Conservation (phyloP, 208 protist genomes). For the Tritrichomonas musculus region DNA sequence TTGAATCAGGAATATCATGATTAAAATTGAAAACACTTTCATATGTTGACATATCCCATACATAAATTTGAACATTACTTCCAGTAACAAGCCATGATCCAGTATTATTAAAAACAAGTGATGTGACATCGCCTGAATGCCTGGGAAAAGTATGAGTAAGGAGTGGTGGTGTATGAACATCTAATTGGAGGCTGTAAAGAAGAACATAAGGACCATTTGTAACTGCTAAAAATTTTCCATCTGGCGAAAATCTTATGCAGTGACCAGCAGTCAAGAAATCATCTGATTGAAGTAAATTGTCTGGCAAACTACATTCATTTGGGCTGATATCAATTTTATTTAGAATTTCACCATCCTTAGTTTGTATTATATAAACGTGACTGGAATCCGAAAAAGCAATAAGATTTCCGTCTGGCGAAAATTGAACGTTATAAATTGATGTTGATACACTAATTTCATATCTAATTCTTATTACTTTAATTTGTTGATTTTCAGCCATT, state of each 20-base stretch:
- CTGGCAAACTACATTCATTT: too few relatives aligned
- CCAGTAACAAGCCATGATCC: background rate
- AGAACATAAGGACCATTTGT: background rate
- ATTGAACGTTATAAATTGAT: background rate
- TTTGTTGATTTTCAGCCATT: background rate
- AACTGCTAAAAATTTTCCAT: background rate
- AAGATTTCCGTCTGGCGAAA: background rate
- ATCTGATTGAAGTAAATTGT: too few relatives aligned
- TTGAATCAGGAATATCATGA: background rate
- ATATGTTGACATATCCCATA: background rate
- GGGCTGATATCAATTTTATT: background rate
- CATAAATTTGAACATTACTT: background rate
- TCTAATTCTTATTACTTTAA: background rate
- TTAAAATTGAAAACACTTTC: background rate
- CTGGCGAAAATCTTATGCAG: background rate
- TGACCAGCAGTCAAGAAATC: background rate
- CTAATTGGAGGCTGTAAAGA: background rate
- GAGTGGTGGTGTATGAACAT: background rate
- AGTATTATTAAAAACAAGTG: background rate
- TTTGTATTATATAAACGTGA: background rate
- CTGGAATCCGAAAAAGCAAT: background rate
- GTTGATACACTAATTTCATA: background rate
- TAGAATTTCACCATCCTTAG: background rate
- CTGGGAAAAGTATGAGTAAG: background rate
- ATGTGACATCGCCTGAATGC: background rate